Evolutionary conservation across 2,329 filamentous ascomycete species (phyloP).

Genomic region (Cladosporium oxysporum): DNA sequence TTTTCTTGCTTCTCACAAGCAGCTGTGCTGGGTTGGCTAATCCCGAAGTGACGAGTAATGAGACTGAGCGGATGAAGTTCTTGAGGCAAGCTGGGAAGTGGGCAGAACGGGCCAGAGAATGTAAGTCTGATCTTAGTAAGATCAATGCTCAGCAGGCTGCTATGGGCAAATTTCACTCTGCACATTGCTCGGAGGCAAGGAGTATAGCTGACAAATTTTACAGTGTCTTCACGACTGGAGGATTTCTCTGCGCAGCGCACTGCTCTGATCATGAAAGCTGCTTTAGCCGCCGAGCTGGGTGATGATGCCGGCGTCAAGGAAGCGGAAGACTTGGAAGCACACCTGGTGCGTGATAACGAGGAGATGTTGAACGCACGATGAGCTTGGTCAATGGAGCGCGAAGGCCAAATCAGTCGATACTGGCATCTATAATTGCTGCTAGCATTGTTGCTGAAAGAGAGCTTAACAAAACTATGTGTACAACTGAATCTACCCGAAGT

Average conservation of each 20-base stretch:
- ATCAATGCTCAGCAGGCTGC: neutral
- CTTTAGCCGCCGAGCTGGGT: slow-evolving; percentile 41
- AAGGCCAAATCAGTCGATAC: neutral
- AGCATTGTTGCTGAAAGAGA: neutral
- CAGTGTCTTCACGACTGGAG: neutral
- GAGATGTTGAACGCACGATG: slow-evolving; percentile 4
- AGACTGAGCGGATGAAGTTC: neutral
- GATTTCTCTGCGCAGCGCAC: slow-evolving; percentile 3
- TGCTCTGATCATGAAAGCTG: slow-evolving; percentile 14
- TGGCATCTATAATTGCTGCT: neutral
- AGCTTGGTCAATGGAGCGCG: neutral
- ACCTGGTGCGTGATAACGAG: slow-evolving; percentile 19
- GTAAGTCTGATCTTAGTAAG: neutral
- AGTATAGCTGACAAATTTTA: neutral
- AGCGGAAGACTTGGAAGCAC: slow-evolving; percentile 29
- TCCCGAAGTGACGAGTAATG: slow-evolving; percentile 3
- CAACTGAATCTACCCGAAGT: neutral
- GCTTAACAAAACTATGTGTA: neutral
- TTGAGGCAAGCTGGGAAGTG: neutral
- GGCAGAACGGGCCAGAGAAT: slow-evolving; percentile 14
- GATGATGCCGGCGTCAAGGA: slow-evolving; percentile 46
- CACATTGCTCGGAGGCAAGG: neutral
- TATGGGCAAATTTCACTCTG: neutral
- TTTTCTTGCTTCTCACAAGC: slow-evolving; percentile 11
- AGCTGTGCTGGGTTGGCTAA: slow-evolving; percentile 9